Percentiles rank a stretch among this genome's conserved stretches.
Conservation (phyloP, 164 flowering plant species). For the Macadamia tetraphylla region DNA sequence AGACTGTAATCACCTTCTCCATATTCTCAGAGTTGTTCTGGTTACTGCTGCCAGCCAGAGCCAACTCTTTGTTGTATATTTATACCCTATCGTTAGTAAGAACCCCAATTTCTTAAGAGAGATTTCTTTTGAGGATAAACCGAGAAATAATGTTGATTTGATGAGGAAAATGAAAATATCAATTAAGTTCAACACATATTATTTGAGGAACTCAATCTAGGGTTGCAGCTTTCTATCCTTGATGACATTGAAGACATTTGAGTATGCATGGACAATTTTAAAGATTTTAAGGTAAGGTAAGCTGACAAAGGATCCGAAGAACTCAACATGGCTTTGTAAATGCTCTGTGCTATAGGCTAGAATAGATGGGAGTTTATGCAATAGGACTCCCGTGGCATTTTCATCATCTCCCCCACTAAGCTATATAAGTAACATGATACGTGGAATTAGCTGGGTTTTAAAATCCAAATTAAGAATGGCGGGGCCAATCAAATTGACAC, state of each 20-base stretch:
- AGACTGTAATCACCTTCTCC: conserved; percentile 36
- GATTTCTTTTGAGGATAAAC: conserved; percentile 53
- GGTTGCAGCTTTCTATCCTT: conserved; percentile 62
- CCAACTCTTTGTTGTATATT: conserved; percentile 55
- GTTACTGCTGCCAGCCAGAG: conserved; percentile 70
- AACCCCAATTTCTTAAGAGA: conserved; percentile 46
- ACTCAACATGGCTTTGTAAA: conserved; percentile 42
- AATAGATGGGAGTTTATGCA: conserved; percentile 53
- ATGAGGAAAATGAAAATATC: conserved; percentile 61
- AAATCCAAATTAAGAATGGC: conserved; percentile 48
- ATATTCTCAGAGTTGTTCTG: conserved; percentile 69
- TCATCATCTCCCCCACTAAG: conserved; percentile 53
- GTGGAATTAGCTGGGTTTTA: conserved; percentile 49
- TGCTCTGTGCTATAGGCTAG: conserved; percentile 55
- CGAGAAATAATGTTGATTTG: conserved; percentile 65
- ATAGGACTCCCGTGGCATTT: conserved; percentile 31
- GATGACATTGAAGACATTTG: conserved; percentile 58
- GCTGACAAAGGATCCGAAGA: conserved; percentile 59
- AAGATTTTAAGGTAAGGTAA: conserved; percentile 48
- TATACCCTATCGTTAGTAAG: conserved; percentile 67
- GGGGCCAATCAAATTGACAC: conserved; percentile 49
- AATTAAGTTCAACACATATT: conserved; percentile 50
- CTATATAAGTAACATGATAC: conserved; percentile 33
- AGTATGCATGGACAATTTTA: conserved; percentile 51
- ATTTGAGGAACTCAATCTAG: conserved; percentile 59